These are phyloP conservation scores for Agaricus blazei DNA, from an alignment of 768 basidiomycete genomes.

Conservation along the genomic window DNA sequence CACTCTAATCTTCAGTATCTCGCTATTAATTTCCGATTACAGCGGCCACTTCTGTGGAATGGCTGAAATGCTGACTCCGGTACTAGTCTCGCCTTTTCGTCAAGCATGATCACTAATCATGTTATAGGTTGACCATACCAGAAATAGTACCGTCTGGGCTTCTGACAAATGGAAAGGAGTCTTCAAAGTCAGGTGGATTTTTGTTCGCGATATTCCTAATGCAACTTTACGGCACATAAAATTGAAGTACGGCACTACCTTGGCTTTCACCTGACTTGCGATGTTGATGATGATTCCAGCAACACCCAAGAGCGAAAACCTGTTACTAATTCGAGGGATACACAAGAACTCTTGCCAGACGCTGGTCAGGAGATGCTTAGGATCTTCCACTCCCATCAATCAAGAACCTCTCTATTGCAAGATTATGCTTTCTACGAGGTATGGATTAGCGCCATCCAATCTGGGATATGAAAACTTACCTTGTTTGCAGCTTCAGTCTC, in stretches of 20 bases:
- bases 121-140: conserved; percentile 79
- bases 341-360: conserved; percentile 93
- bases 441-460: conserved; percentile 14
- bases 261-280: not conserved
- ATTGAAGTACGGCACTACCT: conserved; percentile 52
- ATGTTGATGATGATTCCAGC: conserved; percentile 33
- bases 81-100: conserved; percentile 27
- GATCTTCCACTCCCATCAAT: conserved; percentile 91
- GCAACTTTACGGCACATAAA: conserved; percentile 86
- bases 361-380: conserved; percentile 95
- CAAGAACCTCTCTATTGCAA: conserved; percentile 88
- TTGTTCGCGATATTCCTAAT: conserved; percentile 93
- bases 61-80: conserved; percentile 96
- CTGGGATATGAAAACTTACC: not conserved
- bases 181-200: conserved; percentile 97
- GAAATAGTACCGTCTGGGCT: conserved; percentile 96
- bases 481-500: conserved; percentile 63
- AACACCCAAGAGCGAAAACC: conserved; percentile 99
- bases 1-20: conserved; percentile 23
- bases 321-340: conserved; percentile 96
- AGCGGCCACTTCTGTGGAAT: conserved; percentile 98
- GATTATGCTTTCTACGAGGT: conserved; percentile 94
- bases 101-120: not conserved
- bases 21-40: not conserved
- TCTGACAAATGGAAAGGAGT: conserved; percentile 99